Evolutionary conservation across 2,329 filamentous ascomycete genomes (phyloP), one percentile per base, ranked within the genome.

Genomic region (Phyllosticta citribraziliensis): DNA sequence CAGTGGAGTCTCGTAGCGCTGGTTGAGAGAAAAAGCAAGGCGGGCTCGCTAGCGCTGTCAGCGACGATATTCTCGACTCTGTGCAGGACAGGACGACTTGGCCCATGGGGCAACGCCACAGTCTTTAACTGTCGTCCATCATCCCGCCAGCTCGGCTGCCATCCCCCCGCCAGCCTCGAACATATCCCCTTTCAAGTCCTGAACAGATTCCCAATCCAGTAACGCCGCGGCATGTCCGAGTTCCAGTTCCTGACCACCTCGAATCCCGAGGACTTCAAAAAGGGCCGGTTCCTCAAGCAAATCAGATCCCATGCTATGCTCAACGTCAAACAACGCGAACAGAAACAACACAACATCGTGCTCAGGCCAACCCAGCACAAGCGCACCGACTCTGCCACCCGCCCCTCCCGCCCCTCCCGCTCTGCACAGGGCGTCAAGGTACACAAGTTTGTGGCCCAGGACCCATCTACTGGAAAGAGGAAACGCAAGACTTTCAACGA

Each of bases 11-110:
- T n/a, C n/a, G 40, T 47, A 8, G 40, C 14, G 40, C 40, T 47
- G 17, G 40, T 47, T 47, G 40, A 47, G 22, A 47, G 40, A 47
- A 19, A 40, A 47, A 47, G 40, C 40, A 47, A 47, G 40, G 40
- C 57, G 87, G 89, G 74, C 79, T 91, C 68, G 88, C 88, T 63
- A 81, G 86, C 52, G 87, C 88, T 65, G 88, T 91, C 65, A 88
- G 84, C 71, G 90, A 91, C 74, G 88, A 47, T 47, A 47, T 47
- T n/a, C 40, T 8, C 40, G 40, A n/a, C 40, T n/a, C 4, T n/a
- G 40, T 47, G 40, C 14, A 47, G n/a, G 14, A 47, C 14, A 47
- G n/a, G 14, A 47, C 40, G 14, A 17, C n/a, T n/a, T 47, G 17
- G 40, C 14, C 17, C 40, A 6, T n/a, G 40, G 40, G 40, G n/a